A percentile compares a stretch with the other conserved stretches of the same genome.
phyloP scores from a whole-genome alignment of 1,284 basidiomycete species.

The Puccinia triticina region DNA sequence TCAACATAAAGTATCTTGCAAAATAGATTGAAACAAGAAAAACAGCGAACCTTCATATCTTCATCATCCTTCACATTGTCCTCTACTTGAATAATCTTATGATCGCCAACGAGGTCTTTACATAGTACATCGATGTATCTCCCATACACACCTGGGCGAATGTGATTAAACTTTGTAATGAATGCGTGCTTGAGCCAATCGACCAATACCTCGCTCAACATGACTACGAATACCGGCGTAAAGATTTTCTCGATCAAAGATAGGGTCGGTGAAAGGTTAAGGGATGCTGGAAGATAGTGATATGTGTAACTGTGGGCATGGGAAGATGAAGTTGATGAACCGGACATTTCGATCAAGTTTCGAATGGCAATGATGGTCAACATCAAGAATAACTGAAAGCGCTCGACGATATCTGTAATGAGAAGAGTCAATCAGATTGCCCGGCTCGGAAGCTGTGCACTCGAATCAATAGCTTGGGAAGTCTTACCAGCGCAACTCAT shows the following conservation, averaged over 20 bases:
- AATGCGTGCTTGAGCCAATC: constrained; percentile 99
- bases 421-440: neutral
- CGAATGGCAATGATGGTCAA: constrained; percentile 86
- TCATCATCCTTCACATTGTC: constrained; percentile 65
- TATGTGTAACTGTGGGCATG: constrained; percentile 65
- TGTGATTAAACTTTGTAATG: constrained; percentile 94
- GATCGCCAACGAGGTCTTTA: constrained; percentile 83
- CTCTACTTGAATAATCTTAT: constrained; percentile 70
- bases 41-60: constrained; percentile 15
- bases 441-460: constrained; percentile 23
- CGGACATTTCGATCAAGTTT: constrained; percentile 91
- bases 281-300: constrained; percentile 49
- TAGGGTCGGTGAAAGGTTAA: constrained; percentile 59
- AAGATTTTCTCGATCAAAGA: constrained; percentile 79
- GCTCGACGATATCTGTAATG: constrained; percentile 86
- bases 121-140: constrained; percentile 95
- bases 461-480: neutral
- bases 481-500: constrained; percentile 86
- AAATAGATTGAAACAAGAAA: neutral
- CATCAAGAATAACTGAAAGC: constrained; percentile 91
- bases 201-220: constrained; percentile 88
- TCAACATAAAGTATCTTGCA: constrained; percentile 22
- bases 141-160: constrained; percentile 91
- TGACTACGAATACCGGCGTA: constrained; percentile 86
- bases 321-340: constrained; percentile 67